These are phyloP conservation scores for Dioscorea zingiberensis DNA, from an alignment of 106 monocot genomes.

Conservation along the genomic window DNA sequence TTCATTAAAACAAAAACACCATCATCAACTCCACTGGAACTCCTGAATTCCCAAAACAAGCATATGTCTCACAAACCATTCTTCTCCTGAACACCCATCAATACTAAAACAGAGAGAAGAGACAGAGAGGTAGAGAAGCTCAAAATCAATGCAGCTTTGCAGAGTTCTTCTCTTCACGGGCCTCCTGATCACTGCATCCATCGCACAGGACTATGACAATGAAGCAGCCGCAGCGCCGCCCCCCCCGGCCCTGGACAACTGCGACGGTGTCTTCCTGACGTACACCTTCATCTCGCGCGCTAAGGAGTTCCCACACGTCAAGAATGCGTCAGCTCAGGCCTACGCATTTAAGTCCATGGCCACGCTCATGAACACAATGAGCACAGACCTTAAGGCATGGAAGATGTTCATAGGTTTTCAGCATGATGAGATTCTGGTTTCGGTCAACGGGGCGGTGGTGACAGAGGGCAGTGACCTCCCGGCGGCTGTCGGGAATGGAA, in stretches of 20 bases:
- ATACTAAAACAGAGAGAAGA: too few species aligned
- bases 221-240: constrained; percentile 2
- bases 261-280: constrained; percentile 59
- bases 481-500: constrained; percentile 54
- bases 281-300: constrained; percentile 53
- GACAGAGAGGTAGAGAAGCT: too few species aligned
- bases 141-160: too few species aligned
- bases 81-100: too few species aligned
- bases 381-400: constrained; percentile 68
- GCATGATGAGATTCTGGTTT: constrained; percentile 81
- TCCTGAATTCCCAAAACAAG: too few species aligned
- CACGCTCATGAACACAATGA: constrained; percentile 72
- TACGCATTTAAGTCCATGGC: constrained; percentile 73
- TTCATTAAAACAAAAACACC: background rate
- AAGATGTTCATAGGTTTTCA: constrained; percentile 83
- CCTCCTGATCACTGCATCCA: background rate
- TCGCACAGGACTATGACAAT: constrained; percentile 27
- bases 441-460: constrained; percentile 57
- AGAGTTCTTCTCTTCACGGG: constrained; percentile 13
- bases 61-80: too few species aligned
- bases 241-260: constrained; percentile 33
- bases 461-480: constrained; percentile 67
- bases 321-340: constrained; percentile 88
- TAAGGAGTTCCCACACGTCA: constrained; percentile 72
- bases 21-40: too few species aligned